Conservation (phyloP, 305 asterid species). For the Nicotiana rustica region DNA sequence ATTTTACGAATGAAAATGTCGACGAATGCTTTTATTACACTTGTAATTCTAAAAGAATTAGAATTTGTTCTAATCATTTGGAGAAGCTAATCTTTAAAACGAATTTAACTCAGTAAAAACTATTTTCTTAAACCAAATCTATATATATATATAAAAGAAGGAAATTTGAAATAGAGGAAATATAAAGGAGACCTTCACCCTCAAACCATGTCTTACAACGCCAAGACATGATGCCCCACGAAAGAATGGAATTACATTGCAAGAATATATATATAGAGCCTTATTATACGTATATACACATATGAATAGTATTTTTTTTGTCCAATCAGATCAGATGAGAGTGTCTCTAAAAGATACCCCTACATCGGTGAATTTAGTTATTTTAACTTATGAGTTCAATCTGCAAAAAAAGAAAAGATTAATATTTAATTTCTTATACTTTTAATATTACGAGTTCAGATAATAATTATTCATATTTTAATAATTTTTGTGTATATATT, state of each 20-base stretch:
- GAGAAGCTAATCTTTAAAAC: neutral
- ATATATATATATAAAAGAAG: neutral
- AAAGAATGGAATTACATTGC: neutral
- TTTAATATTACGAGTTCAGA: too few species aligned
- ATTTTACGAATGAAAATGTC: too few species aligned
- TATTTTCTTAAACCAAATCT: neutral
- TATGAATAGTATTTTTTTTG: neutral
- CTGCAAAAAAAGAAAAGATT: too few species aligned
- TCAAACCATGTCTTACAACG: constrained; percentile 17
- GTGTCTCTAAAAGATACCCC: neutral
- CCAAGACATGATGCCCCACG: constrained; percentile 22
- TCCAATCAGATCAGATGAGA: neutral
- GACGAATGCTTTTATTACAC: too few species aligned
- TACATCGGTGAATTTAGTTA: too few species aligned
- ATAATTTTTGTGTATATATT: too few species aligned
- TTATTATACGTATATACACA: neutral
- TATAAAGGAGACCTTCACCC: neutral
- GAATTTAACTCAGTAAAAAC: neutral
- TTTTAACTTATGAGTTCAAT: too few species aligned
- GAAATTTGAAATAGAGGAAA: neutral
- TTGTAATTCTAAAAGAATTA: too few species aligned
- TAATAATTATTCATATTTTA: too few species aligned
- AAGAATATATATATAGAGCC: neutral
- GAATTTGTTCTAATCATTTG: neutral
- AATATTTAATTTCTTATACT: too few species aligned